These are phyloP conservation scores for Sherardia arvensis DNA, from an alignment of 257 asterid genomes.

Conservation along the genomic window DNA sequence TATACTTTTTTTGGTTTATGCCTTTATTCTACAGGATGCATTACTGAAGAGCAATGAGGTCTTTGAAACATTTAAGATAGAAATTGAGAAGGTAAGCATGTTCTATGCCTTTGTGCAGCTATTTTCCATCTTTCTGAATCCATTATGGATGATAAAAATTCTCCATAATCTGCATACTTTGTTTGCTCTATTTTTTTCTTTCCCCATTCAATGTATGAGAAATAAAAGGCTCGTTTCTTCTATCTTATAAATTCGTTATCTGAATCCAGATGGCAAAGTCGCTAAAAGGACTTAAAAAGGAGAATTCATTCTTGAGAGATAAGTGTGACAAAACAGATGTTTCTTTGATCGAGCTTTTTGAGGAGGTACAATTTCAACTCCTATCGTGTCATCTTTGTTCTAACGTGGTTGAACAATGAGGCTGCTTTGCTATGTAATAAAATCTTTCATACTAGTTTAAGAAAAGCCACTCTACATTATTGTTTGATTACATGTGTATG, in stretches of 20 bases:
- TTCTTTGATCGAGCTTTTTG: slow-evolving; percentile 80
- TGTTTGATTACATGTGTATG: background rate
- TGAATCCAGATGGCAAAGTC: slow-evolving; percentile 80
- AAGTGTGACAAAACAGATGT: slow-evolving; percentile 74
- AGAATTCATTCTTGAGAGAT: slow-evolving; percentile 72
- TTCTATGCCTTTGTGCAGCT: slow-evolving; percentile 9
- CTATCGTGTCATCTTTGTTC: background rate
- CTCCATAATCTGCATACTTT: background rate
- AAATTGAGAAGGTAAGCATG: slow-evolving; percentile 74
- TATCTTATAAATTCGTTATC: slow-evolving; percentile 7
- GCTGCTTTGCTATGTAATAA: background rate
- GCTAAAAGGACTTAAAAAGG: slow-evolving; percentile 81
- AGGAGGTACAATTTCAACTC: slow-evolving; percentile 51
- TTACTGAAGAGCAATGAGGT: slow-evolving; percentile 92
- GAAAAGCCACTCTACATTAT: background rate
- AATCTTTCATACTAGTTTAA: background rate
- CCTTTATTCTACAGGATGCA: slow-evolving; percentile 64
- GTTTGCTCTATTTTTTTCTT: background rate
- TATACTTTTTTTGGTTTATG: background rate
- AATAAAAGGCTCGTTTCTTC: background rate
- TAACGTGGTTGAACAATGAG: background rate
- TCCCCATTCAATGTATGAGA: background rate
- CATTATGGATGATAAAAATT: background rate
- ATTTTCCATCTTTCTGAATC: background rate
- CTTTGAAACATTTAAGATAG: slow-evolving; percentile 91